Conservation (phyloP, 192 early-diverging fungal species). For the Coemansia sp. region DNA sequence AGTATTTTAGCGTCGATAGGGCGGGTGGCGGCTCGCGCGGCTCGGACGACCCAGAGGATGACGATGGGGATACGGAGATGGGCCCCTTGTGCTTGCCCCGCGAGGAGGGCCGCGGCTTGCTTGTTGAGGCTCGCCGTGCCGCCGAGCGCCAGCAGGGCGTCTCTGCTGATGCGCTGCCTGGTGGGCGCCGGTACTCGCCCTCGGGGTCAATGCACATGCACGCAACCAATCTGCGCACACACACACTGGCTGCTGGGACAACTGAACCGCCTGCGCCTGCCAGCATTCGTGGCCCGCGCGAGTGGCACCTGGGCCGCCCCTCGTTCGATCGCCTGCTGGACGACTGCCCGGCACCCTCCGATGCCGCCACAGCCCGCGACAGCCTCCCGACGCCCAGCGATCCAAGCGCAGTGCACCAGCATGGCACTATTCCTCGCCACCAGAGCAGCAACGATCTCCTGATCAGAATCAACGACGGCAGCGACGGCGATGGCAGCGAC, state of each 20-base stretch:
- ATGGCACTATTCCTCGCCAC: slow-evolving; percentile 1
- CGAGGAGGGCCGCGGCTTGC: slow-evolving; percentile 49
- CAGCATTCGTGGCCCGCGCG: slow-evolving; percentile 27
- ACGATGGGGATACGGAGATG: slow-evolving; percentile 43
- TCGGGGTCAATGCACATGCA: slow-evolving; percentile 18
- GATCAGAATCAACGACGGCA: not conserved
- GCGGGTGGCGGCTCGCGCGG: slow-evolving; percentile 1
- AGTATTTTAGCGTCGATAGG: slow-evolving; percentile 56
- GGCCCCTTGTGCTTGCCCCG: slow-evolving; percentile 39
- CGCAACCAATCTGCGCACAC: slow-evolving; percentile 14
- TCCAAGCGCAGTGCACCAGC: too few species aligned
- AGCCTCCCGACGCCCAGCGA: too few species aligned
- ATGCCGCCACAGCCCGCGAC: slow-evolving; percentile 3
- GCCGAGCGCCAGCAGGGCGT: slow-evolving; percentile 48
- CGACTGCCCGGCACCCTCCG: slow-evolving; percentile 6
- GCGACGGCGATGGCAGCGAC: slow-evolving; percentile 19
- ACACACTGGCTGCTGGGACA: slow-evolving; percentile 7
- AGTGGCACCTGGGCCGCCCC: slow-evolving; percentile 47
- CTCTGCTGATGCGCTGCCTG: not conserved
- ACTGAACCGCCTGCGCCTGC: not conserved
- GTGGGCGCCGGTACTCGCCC: slow-evolving; percentile 30
- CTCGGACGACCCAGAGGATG: slow-evolving; percentile 24
- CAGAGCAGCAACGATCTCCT: slow-evolving; percentile 18
- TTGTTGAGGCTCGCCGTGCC: slow-evolving; percentile 42
- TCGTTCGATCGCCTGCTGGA: slow-evolving; percentile 33